A percentile compares a stretch with the other conserved stretches of the same genome.
phyloP scores from a whole-genome alignment of 1,284 basidiomycete species.

The Irpex sp. region DNA sequence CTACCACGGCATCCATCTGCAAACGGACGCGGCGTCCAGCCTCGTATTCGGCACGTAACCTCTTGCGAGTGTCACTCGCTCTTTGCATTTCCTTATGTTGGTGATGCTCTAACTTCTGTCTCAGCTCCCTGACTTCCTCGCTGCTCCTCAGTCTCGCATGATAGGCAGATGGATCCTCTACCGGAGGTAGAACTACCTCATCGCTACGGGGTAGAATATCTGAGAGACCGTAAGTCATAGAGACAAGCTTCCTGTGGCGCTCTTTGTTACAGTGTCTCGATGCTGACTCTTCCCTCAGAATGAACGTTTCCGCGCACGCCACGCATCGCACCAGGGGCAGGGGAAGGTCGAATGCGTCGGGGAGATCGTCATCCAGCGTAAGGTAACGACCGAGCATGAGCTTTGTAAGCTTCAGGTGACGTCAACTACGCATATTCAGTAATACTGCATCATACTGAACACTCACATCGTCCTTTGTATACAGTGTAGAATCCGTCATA shows the following conservation, averaged over 20 bases:
- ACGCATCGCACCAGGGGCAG: neutral
- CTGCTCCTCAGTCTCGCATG: neutral
- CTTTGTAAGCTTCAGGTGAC: neutral
- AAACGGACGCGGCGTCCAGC: neutral
- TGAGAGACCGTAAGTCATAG: neutral
- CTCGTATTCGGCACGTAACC: neutral
- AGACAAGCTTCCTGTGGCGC: neutral
- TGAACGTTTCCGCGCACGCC: neutral
- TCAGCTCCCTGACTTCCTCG: neutral
- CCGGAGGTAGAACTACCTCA: neutral
- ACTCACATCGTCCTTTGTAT: neutral
- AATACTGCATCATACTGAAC: neutral
- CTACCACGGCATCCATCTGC: neutral
- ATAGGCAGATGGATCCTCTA: neutral
- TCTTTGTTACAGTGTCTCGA: neutral
- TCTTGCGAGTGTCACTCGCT: neutral
- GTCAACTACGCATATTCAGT: too few species aligned
- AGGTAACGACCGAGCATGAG: neutral
- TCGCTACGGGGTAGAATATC: neutral
- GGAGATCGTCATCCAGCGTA: neutral
- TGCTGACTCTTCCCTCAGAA: neutral
- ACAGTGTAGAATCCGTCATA: neutral
- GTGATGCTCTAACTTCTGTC: neutral
- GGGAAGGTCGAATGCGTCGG: neutral
- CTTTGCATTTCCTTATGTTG: neutral